Conservation (phyloP, 768 basidiomycete genomes). For the Tulasnella sp. region DNA sequence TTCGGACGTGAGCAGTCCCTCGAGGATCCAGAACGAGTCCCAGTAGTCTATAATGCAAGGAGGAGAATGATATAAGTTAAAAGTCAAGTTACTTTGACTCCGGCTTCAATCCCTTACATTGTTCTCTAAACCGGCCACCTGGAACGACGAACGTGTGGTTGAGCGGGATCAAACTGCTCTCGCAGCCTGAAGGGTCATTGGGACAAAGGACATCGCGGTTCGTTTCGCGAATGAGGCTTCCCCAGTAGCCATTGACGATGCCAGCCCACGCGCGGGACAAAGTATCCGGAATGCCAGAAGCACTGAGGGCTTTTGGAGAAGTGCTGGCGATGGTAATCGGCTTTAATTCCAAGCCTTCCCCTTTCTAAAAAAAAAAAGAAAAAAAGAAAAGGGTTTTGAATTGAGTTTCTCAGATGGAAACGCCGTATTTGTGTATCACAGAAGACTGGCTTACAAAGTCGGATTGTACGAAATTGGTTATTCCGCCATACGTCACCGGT, state of each 20-base stretch:
- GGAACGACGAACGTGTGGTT: constrained; percentile 91
- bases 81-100: too few relatives aligned
- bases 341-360: constrained; percentile 81
- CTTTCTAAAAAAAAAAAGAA: too few relatives aligned
- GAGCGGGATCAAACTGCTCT: constrained; percentile 81
- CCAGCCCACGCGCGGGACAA: constrained; percentile 66
- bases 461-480: constrained; percentile 64
- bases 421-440: too few relatives aligned
- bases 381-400: too few relatives aligned
- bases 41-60: constrained; percentile 44
- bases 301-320: constrained; percentile 55
- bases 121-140: constrained; percentile 79
- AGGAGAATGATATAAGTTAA: too few relatives aligned
- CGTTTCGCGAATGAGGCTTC: constrained; percentile 67
- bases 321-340: constrained; percentile 53
- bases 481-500: constrained; percentile 53
- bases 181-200: constrained; percentile 51
- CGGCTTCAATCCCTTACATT: constrained; percentile 61
- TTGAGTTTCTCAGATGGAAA: too few relatives aligned
- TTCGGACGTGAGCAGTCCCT: constrained; percentile 74
- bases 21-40: constrained; percentile 76
- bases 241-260: constrained; percentile 85
- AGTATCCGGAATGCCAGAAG: constrained; percentile 63
- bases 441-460: constrained; percentile 51
- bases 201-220: constrained; percentile 65